Evolutionary conservation across 2,329 filamentous ascomycete genomes (phyloP).

Genomic region (Scedosporium aurantiacum): DNA sequence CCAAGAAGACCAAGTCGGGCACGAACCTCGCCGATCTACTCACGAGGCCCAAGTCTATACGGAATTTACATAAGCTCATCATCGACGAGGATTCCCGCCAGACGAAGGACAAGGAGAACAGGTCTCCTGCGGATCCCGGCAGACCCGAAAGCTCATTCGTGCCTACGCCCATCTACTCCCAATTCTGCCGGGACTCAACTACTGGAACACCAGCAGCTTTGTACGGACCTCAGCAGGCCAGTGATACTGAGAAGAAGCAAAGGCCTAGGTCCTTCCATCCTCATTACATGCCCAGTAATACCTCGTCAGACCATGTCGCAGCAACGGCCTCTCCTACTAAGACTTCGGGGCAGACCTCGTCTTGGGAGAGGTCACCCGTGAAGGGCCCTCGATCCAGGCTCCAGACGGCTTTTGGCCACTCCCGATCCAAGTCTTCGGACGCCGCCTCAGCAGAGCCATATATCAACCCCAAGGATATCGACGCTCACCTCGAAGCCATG

Average conservation of each 20-base stretch:
- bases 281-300: slow-evolving; percentile 14
- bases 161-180: slow-evolving; percentile 68
- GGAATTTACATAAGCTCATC: slow-evolving; percentile 45
- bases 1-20: slow-evolving; percentile 71
- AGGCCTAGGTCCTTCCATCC: slow-evolving; percentile 41
- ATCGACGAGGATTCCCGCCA: slow-evolving; percentile 36
- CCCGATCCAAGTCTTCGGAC: slow-evolving; percentile 5
- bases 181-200: slow-evolving; percentile 40
- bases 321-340: neutral
- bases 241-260: slow-evolving; percentile 22
- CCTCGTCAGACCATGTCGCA: neutral
- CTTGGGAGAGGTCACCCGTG: slow-evolving; percentile 17
- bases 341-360: slow-evolving; percentile 20
- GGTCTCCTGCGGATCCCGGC: slow-evolving; percentile 37
- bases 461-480: slow-evolving; percentile 44
- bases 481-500: slow-evolving; percentile 48
- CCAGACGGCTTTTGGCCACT: slow-evolving; percentile 22
- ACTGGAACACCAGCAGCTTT: slow-evolving; percentile 15
- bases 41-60: slow-evolving; percentile 62
- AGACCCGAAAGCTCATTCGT: slow-evolving; percentile 11
- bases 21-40: slow-evolving; percentile 72
- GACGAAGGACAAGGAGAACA: slow-evolving; percentile 72
- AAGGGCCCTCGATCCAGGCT: slow-evolving; percentile 30
- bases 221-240: slow-evolving; percentile 13
- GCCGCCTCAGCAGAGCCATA: slow-evolving; percentile 5